These are phyloP conservation scores for Crinitomyces ghanaensis DNA, from an alignment of 805 yeast genomes.

Conservation along the genomic window DNA sequence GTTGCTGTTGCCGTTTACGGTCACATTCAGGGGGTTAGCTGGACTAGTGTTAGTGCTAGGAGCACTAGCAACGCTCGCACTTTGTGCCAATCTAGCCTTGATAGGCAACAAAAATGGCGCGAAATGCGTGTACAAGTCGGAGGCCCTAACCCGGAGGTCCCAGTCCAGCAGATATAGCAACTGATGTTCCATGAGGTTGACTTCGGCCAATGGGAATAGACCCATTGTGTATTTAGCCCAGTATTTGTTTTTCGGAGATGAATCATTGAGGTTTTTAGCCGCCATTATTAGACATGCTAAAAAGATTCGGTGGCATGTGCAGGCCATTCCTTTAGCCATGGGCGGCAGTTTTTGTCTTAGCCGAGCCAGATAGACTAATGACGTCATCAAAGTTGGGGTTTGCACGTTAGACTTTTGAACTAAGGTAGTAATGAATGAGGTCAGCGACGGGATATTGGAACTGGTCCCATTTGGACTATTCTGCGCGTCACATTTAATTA, in stretches of 20 bases:
- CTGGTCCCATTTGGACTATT: slow-evolving; percentile 9
- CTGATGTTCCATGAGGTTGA: slow-evolving; percentile 86
- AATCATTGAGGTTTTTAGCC: slow-evolving; percentile 89
- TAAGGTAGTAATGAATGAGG: slow-evolving; percentile 54
- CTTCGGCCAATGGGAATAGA: slow-evolving; percentile 60
- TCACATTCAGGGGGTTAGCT: not conserved
- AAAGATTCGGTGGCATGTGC: slow-evolving; percentile 88
- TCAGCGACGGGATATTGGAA: slow-evolving; percentile 20
- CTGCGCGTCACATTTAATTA: slow-evolving; percentile 27
- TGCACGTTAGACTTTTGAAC: slow-evolving; percentile 82
- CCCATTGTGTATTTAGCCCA: slow-evolving; percentile 94
- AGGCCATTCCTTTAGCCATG: slow-evolving; percentile 76
- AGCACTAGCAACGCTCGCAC: no score
- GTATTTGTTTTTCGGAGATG: slow-evolving; percentile 90
- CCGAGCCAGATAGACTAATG: slow-evolving; percentile 71
- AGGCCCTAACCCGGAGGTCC: slow-evolving; percentile 62
- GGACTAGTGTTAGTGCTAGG: no score
- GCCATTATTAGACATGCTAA: slow-evolving; percentile 79
- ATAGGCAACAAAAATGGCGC: slow-evolving; percentile 70
- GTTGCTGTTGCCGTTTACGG: slow-evolving; percentile 4
- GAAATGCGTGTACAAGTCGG: slow-evolving; percentile 58
- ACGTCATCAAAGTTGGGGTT: slow-evolving; percentile 89
- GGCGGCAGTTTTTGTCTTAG: slow-evolving; percentile 70
- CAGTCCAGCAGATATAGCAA: slow-evolving; percentile 72
- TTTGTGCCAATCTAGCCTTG: slow-evolving; percentile 35